Conservation (phyloP, 148 eudicot genomes). For the Rhododendron ovatum region DNA sequence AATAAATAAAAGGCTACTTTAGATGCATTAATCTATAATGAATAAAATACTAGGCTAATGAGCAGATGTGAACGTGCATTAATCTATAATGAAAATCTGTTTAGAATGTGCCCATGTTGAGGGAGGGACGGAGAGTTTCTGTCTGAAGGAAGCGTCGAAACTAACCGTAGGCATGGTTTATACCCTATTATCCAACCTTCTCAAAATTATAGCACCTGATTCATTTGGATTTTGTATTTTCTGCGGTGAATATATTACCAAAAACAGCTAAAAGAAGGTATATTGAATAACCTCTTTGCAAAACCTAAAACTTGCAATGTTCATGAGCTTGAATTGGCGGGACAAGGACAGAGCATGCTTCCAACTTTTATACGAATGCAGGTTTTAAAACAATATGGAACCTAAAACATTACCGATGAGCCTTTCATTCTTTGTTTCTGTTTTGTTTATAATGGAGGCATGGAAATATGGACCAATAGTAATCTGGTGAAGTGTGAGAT, state of each 20-base stretch:
- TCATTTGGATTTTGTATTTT: background rate
- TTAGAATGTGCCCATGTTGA: background rate
- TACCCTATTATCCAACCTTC: background rate
- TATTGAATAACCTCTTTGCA: background rate
- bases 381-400: background rate
- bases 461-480: background rate
- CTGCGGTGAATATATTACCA: background rate
- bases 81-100: background rate
- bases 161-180: background rate
- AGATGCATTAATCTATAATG: background rate
- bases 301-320: background rate
- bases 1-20: background rate
- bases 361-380: background rate
- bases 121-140: background rate
- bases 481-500: background rate
- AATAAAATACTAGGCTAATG: background rate
- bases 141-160: background rate
- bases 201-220: background rate
- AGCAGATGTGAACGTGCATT: background rate
- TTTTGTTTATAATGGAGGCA: background rate
- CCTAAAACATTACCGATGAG: background rate
- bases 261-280: background rate
- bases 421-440: background rate
- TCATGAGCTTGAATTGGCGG: background rate
- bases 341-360: background rate